Evolutionary conservation across 306 rosid genomes (phyloP).

Genomic region (Cucurbita moschata): DNA sequence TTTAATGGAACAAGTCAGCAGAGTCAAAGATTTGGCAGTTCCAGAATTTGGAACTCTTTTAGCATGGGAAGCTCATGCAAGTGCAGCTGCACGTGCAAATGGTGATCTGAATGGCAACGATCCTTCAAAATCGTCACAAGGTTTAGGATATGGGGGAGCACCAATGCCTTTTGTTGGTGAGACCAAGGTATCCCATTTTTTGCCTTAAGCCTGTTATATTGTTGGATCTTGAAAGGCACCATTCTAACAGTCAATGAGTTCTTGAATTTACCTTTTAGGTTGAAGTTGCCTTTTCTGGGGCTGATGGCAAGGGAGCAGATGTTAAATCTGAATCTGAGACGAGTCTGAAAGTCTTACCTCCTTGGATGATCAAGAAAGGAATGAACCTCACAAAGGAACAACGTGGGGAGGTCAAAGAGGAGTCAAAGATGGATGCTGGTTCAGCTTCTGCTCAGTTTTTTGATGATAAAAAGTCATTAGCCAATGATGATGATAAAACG

Average conservation of each 20-base stretch:
- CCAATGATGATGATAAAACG: constrained; percentile 32
- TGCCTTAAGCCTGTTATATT: background rate
- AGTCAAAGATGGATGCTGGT: constrained; percentile 49
- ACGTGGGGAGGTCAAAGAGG: constrained; percentile 75
- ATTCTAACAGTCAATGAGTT: background rate
- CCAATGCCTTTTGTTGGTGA: constrained; percentile 88
- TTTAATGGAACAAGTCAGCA: constrained; percentile 63
- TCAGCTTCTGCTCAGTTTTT: constrained; percentile 31
- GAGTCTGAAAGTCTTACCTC: constrained; percentile 67
- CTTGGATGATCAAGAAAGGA: constrained; percentile 93
- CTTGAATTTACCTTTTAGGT: constrained; percentile 37
- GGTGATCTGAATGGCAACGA: constrained; percentile 48
- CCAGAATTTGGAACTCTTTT: constrained; percentile 87
- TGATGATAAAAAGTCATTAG: constrained; percentile 53
- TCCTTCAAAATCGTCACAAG: constrained; percentile 61
- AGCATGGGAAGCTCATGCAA: constrained; percentile 95
- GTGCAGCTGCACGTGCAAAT: constrained; percentile 69
- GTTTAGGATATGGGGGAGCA: constrained; percentile 62
- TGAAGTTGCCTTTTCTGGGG: constrained; percentile 66
- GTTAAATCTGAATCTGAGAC: constrained; percentile 51
- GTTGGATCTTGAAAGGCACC: background rate
- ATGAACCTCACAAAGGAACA: constrained; percentile 87
- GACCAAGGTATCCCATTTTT: constrained; percentile 56
- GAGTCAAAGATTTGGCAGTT: constrained; percentile 81
- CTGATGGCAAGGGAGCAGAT: constrained; percentile 48